Evolutionary conservation across 305 asterid species (phyloP).

Genomic region (Fraxinus platypoda): DNA sequence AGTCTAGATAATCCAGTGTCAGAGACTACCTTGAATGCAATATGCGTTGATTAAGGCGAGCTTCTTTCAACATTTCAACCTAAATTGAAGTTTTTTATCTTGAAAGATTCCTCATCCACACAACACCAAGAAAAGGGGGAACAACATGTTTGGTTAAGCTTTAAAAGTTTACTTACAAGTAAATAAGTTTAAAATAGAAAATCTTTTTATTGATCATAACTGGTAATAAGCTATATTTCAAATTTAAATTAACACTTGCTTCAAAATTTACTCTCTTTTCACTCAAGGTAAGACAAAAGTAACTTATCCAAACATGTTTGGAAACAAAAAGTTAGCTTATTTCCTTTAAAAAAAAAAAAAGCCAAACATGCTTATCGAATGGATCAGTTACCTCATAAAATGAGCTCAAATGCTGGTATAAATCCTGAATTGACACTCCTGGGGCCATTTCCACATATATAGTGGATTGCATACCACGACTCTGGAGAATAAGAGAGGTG

Average conservation of each 20-base stretch:
- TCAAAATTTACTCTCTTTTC: background rate
- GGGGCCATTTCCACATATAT: conserved; percentile 83
- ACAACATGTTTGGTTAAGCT: background rate
- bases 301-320: background rate
- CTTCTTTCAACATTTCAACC: background rate
- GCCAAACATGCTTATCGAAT: background rate
- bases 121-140: background rate
- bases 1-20: background rate
- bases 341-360: no score
- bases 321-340: background rate
- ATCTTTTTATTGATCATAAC: background rate
- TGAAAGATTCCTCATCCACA: background rate
- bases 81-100: background rate
- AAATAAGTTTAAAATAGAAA: background rate
- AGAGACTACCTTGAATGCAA: background rate
- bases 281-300: background rate
- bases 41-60: background rate
- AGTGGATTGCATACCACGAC: conserved; percentile 99
- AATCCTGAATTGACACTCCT: conserved; percentile 69
- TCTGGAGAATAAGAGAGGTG: conserved; percentile 40
- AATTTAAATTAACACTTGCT: background rate
- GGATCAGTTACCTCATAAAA: conserved; percentile 60
- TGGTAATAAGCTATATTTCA: background rate
- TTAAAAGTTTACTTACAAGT: background rate
- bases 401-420: conserved; percentile 50